Base-by-base conservation (phyloP, 495 filamentous ascomycete genomes). In the Podospora pseudocomata region DNA sequence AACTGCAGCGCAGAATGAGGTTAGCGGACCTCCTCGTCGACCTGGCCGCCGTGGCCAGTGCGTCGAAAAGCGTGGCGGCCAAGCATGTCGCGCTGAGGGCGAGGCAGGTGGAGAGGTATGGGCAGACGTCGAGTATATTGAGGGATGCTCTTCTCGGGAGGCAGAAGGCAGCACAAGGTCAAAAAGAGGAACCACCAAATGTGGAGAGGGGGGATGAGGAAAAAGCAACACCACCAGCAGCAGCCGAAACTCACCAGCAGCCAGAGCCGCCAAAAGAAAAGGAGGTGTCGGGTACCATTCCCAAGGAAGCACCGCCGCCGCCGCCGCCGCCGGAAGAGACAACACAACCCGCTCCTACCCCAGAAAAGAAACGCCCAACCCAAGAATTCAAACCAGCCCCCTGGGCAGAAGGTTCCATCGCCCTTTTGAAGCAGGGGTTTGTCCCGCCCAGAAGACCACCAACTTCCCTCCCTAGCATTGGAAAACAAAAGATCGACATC, bases 61-160 rank as follows among this genome's bases (percentile, higher is more conserved):
- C 91, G 74, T 89, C 92, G 66, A 87, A 88, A 59, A 84, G 87
- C 11, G 85, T 99, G 61, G 91, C 91, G 18, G 81, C 85, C 71
- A 92, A 92, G 79, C 95, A 98, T 79, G 78, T 92, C 60, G 87
- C 87, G 18, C 85, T 97, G 70, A 89, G 93, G 19, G 82, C 86
- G 55, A 84, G 87, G 65, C 93, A 98, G 76, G 78, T 95, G 28
- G 90, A 96, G 78, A 78, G 90, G 67, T 97, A 91, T 76, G 88
- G 83, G 64, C 85, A 84, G 68, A 92, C 91, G 9, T 95, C 93
- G 2, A 91, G 88, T 44, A 81, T 97, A 53, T 86, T 88, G 19
- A 88, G 88, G 71, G 85, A 87, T 9, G 78, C 90, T 68, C 32
- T 63, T 68, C 32, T 63, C 4, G 66, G 69, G 13, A 26, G 66